These are phyloP conservation scores for Metschnikowia hibisci DNA, from an alignment of 805 yeast genomes.

Conservation along the genomic window DNA sequence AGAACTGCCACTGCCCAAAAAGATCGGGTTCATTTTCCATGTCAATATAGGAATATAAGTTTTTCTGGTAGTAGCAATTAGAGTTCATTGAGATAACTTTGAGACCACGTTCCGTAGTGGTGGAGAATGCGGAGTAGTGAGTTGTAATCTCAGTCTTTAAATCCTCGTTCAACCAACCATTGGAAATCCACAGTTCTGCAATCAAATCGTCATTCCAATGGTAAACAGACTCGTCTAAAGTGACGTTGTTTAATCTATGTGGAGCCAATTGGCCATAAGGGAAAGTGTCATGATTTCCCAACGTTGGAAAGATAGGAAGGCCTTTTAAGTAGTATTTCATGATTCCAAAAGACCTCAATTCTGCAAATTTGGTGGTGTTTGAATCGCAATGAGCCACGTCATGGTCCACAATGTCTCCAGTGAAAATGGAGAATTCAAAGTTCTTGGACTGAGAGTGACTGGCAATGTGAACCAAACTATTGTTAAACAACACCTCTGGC, in stretches of 20 bases:
- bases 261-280: conserved; percentile 72
- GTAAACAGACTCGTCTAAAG: conserved; percentile 21
- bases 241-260: conserved; percentile 13
- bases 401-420: conserved; percentile 75
- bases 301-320: conserved; percentile 55
- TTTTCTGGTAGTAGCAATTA: conserved; percentile 62
- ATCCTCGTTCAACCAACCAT: conserved; percentile 34
- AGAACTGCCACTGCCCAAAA: conserved; percentile 60
- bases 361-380: conserved; percentile 67
- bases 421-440: conserved; percentile 62
- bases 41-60: conserved; percentile 49
- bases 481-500: conserved; percentile 59
- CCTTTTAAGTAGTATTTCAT: conserved; percentile 50
- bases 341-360: conserved; percentile 62
- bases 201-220: conserved; percentile 38
- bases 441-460: conserved; percentile 28
- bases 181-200: conserved; percentile 33
- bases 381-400: conserved; percentile 48
- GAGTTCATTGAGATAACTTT: conserved; percentile 46
- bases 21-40: conserved; percentile 53
- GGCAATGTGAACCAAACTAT: conserved; percentile 46
- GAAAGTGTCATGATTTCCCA: conserved; percentile 72
- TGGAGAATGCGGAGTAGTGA: conserved; percentile 62
- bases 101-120: conserved; percentile 49
- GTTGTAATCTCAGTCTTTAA: conserved; percentile 26